phyloP scores from a whole-genome alignment of 495 filamentous ascomycete genomes.

The Tuber magnatum region DNA sequence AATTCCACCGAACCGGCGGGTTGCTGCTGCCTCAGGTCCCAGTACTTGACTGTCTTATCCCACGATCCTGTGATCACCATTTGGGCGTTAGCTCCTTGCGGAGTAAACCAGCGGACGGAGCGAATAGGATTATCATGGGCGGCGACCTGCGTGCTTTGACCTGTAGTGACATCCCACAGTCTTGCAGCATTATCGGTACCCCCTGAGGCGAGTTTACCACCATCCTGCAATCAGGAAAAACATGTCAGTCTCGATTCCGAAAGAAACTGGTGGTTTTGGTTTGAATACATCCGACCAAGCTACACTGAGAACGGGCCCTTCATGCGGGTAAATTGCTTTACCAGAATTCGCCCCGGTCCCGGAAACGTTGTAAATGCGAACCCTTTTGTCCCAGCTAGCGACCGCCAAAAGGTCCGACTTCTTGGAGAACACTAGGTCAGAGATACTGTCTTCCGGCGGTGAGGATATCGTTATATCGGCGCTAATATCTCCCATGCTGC shows the following conservation, averaged over 20 bases:
- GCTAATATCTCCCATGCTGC: slow-evolving; percentile 81
- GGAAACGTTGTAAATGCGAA: slow-evolving; percentile 84
- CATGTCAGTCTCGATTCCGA: slow-evolving; percentile 22
- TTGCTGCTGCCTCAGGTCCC: slow-evolving; percentile 67
- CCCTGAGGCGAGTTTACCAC: slow-evolving; percentile 66
- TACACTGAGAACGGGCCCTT: slow-evolving; percentile 67
- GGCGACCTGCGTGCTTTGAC: slow-evolving; percentile 57
- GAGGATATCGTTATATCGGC: slow-evolving; percentile 72
- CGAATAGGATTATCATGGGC: slow-evolving; percentile 74
- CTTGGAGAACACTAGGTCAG: slow-evolving; percentile 75
- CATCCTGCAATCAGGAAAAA: slow-evolving; percentile 46
- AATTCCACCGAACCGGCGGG: slow-evolving; percentile 58
- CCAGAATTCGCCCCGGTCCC: slow-evolving; percentile 62
- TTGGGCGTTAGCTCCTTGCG: slow-evolving; percentile 48
- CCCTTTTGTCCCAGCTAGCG: slow-evolving; percentile 87
- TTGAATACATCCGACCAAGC: slow-evolving; percentile 68
- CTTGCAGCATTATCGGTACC: slow-evolving; percentile 79
- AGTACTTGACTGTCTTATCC: slow-evolving; percentile 95
- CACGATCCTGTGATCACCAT: slow-evolving; percentile 85
- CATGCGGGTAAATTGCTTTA: slow-evolving; percentile 69
- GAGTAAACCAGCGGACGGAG: slow-evolving; percentile 67
- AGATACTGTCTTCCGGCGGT: slow-evolving; percentile 79
- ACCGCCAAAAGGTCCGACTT: slow-evolving; percentile 71
- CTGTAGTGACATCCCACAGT: slow-evolving; percentile 62
- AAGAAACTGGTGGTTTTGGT: slow-evolving; percentile 7